A percentile compares a stretch with the other conserved stretches of the same genome.
phyloP scores from a whole-genome alignment of 306 rosid species.

The Pyrus betulifolia region DNA sequence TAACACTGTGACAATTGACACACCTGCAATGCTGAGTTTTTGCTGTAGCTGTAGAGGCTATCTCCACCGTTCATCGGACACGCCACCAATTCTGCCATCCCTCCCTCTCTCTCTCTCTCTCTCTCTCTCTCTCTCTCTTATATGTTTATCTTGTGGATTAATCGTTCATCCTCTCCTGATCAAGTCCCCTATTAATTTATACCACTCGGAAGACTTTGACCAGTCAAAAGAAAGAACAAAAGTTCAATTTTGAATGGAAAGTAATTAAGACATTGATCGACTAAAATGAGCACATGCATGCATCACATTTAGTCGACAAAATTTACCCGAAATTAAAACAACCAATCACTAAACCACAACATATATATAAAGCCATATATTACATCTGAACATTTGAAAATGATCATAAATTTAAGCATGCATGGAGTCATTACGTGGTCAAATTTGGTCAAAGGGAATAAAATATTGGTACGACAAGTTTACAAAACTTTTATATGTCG shows the following conservation, averaged over 20 bases:
- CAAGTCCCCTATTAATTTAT: neutral
- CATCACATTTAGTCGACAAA: no score
- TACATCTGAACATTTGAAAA: no score
- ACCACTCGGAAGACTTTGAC: neutral
- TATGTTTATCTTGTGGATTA: neutral
- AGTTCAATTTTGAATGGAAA: neutral
- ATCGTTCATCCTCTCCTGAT: neutral
- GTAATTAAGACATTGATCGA: neutral
- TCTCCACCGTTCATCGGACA: constrained; percentile 6
- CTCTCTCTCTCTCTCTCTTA: neutral
- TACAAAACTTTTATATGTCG: neutral
- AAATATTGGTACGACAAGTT: neutral
- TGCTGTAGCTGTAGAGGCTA: constrained; percentile 4
- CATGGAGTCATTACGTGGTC: neutral
- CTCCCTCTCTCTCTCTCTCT: neutral
- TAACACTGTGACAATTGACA: neutral
- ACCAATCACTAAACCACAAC: no score
- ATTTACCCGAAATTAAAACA: no score
- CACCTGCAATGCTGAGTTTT: constrained; percentile 14
- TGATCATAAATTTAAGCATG: neutral
- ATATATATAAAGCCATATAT: no score
- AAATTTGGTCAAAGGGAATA: neutral
- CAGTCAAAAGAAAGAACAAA: neutral
- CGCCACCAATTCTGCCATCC: constrained; percentile 9
- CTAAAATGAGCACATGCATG: neutral